Evolutionary conservation across 2,329 filamentous ascomycete species (phyloP).

Genomic region (Cryphonectria naterciae): DNA sequence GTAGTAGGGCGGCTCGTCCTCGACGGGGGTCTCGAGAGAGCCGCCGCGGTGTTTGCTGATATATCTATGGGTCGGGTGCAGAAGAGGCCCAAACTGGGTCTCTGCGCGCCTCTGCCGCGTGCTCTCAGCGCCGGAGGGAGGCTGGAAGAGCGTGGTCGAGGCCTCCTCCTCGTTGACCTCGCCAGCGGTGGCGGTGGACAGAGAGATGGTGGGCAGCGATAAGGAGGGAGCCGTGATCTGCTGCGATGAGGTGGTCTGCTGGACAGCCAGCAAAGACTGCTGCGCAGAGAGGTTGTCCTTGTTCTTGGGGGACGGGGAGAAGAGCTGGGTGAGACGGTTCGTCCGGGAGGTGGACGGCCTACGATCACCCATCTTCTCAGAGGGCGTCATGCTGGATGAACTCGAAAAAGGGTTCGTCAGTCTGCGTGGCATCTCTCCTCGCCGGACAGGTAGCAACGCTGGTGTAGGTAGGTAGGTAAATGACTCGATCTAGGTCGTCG

Average conservation of each 20-base stretch:
- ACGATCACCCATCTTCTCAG: constrained; percentile 58
- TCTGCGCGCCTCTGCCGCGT: constrained; percentile 76
- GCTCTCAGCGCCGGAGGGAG: constrained; percentile 82
- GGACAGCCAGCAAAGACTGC: constrained; percentile 69
- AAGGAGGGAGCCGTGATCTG: constrained; percentile 73
- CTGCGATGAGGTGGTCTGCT: constrained; percentile 61
- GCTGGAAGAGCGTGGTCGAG: constrained; percentile 82
- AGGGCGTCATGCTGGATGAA: constrained; percentile 50
- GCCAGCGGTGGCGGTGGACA: constrained; percentile 82
- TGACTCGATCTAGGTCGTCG: not conserved
- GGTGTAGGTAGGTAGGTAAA: not conserved
- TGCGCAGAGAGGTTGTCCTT: constrained; percentile 69
- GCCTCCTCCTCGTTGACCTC: constrained; percentile 73
- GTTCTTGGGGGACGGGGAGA: constrained; percentile 77
- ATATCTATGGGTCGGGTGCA: constrained; percentile 81
- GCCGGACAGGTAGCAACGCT: not conserved
- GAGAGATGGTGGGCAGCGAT: constrained; percentile 85
- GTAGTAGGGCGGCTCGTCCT: constrained; percentile 96
- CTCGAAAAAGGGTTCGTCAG: constrained; percentile 61
- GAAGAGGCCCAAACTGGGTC: constrained; percentile 88
- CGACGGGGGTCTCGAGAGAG: constrained; percentile 78
- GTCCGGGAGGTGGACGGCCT: constrained; percentile 68
- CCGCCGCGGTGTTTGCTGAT: constrained; percentile 84
- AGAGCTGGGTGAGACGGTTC: constrained; percentile 81
- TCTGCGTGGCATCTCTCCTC: constrained; percentile 60